A percentile compares a stretch with the other conserved stretches of the same genome.
These are phyloP conservation scores for Podaxis pistillaris DNA, from an alignment of 768 basidiomycete genomes.

Conservation along the genomic window DNA sequence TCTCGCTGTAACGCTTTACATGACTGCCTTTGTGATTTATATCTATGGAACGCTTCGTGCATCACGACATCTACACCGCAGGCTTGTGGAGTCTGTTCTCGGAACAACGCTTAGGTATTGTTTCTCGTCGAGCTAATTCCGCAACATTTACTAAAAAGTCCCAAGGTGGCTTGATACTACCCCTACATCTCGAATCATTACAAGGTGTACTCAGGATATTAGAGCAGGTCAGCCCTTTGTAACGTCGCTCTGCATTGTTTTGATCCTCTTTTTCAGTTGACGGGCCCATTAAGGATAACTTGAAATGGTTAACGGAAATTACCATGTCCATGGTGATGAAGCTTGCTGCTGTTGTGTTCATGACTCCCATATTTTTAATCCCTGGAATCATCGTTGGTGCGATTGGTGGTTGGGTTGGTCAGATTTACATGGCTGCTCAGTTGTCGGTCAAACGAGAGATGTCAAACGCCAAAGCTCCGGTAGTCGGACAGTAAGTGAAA, in stretches of 20 bases:
- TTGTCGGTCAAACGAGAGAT: conserved; percentile 45
- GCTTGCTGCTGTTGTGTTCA: conserved; percentile 39
- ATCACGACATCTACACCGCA: conserved; percentile 49
- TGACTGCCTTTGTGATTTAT: conserved; percentile 34
- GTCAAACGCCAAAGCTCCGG: conserved; percentile 41
- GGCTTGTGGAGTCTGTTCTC: conserved; percentile 49
- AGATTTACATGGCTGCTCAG: conserved; percentile 43
- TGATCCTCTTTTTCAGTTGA: conserved; percentile 40
- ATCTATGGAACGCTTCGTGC: conserved; percentile 49
- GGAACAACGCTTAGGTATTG: conserved; percentile 58
- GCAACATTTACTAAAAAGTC: neutral
- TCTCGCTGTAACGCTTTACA: conserved; percentile 28
- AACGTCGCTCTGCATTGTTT: no score
- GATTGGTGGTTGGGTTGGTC: conserved; percentile 24
- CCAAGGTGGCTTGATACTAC: conserved; percentile 44
- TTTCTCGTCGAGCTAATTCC: neutral
- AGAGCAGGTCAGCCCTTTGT: conserved; percentile 29
- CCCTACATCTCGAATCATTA: conserved; percentile 49
- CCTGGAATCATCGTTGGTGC: conserved; percentile 23
- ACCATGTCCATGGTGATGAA: conserved; percentile 36
- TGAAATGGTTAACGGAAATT: conserved; percentile 29
- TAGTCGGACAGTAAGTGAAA: conserved; percentile 42
- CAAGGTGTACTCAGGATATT: conserved; percentile 65
- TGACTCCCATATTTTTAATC: conserved; percentile 40
- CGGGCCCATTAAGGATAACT: conserved; percentile 28